Conservation (phyloP, 1,284 basidiomycete species). For the Anthracocystis panici-leucophaei region DNA sequence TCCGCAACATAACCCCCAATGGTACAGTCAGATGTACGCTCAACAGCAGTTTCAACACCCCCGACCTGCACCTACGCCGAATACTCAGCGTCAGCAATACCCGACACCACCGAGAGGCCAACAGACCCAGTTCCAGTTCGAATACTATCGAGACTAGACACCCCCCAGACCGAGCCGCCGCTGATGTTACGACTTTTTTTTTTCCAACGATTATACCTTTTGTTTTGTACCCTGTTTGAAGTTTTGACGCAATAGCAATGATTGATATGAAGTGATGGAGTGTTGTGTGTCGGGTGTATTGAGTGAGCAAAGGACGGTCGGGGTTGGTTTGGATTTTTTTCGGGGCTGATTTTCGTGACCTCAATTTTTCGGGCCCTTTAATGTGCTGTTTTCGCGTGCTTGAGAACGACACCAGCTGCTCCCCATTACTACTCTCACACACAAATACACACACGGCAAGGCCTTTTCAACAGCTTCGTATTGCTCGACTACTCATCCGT, state of each 20-base stretch:
- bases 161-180: too few relatives aligned
- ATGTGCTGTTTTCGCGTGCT: too few relatives aligned
- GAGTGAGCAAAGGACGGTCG: too few relatives aligned
- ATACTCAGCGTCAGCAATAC: conserved; percentile 11
- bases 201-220: neutral
- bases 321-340: too few relatives aligned
- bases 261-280: too few relatives aligned
- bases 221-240: neutral
- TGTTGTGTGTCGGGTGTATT: too few relatives aligned
- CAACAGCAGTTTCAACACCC: neutral
- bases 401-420: too few relatives aligned
- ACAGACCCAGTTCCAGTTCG: conserved; percentile 26
- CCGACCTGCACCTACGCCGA: neutral
- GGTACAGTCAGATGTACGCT: neutral
- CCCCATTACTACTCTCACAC: too few relatives aligned
- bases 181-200: neutral
- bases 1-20: neutral
- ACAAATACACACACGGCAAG: too few relatives aligned
- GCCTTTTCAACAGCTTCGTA: neutral
- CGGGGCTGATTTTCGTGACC: too few relatives aligned
- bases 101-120: too few relatives aligned
- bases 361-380: too few relatives aligned
- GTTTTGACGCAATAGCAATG: neutral
- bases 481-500: conserved; percentile 5
- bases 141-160: conserved; percentile 26